Conservation (phyloP, 805 yeast species). For the Lipomyces starkeyi region DNA sequence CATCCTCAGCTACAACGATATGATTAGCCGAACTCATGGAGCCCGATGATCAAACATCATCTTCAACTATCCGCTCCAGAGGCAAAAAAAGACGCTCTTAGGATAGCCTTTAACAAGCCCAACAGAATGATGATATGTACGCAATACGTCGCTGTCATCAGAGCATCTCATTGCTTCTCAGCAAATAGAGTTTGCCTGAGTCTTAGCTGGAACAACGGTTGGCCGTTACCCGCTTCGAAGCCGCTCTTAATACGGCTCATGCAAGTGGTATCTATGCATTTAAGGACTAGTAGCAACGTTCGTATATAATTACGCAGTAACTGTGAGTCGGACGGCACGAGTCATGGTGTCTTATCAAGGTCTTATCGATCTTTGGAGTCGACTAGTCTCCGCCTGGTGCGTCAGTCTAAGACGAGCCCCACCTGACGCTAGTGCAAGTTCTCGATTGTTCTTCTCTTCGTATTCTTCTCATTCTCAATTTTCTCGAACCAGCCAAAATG, state of each 20-base stretch:
- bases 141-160: no score
- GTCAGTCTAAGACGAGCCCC: no score
- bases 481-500: constrained; percentile 4
- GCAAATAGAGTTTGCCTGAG: no score
- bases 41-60: background rate
- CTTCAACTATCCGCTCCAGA: background rate
- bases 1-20: background rate
- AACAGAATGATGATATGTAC: no score
- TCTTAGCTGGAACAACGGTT: background rate
- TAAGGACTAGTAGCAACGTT: background rate
- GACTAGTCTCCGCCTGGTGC: background rate
- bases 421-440: no score
- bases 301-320: background rate
- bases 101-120: no score
- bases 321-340: background rate
- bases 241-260: background rate
- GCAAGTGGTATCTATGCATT: background rate
- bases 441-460: no score
- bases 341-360: background rate
- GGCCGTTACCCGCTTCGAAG: background rate
- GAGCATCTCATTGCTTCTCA: no score
- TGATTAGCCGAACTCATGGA: background rate
- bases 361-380: background rate
- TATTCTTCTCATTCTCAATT: background rate
- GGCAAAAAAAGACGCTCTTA: no score